These are phyloP conservation scores for Neonectria hederae DNA, from an alignment of 2,329 filamentous ascomycete species.

Conservation along the genomic window DNA sequence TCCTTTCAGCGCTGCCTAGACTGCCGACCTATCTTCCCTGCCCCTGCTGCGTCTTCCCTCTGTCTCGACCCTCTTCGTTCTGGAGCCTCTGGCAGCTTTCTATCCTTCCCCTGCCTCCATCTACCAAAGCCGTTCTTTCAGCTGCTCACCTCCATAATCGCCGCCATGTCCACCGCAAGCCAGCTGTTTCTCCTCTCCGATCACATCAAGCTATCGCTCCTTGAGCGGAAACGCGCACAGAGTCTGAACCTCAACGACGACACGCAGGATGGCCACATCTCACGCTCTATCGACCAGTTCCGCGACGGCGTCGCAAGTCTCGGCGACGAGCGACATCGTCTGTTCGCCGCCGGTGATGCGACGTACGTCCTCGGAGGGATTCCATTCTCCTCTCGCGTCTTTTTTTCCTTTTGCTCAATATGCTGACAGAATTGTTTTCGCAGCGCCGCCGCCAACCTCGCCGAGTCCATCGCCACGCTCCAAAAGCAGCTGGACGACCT, in stretches of 20 bases:
- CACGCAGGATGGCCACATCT: constrained; percentile 88
- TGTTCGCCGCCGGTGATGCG: constrained; percentile 72
- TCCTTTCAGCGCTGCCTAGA: neutral
- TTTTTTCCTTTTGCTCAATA: constrained; percentile 5
- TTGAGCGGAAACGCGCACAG: constrained; percentile 89
- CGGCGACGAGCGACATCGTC: constrained; percentile 69
- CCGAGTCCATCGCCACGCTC: constrained; percentile 73
- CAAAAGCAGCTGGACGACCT: constrained; percentile 80
- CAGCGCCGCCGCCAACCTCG: constrained; percentile 60
- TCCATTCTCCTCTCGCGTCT: neutral
- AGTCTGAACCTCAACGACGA: constrained; percentile 81
- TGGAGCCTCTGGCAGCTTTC: neutral
- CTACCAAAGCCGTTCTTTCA: neutral
- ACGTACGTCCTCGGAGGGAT: constrained; percentile 56
- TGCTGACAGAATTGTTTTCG: neutral
- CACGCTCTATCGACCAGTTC: constrained; percentile 86
- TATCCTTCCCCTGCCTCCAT: neutral
- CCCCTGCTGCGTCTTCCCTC: neutral
- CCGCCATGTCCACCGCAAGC: constrained; percentile 61
- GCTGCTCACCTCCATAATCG: neutral
- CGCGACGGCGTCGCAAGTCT: constrained; percentile 80
- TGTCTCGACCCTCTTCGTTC: neutral
- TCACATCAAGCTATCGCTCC: constrained; percentile 94
- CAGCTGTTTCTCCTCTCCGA: constrained; percentile 94
- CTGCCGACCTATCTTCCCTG: neutral